phyloP scores from a whole-genome alignment of 2,329 filamentous ascomycete species.

The Apiospora phragmitis region DNA sequence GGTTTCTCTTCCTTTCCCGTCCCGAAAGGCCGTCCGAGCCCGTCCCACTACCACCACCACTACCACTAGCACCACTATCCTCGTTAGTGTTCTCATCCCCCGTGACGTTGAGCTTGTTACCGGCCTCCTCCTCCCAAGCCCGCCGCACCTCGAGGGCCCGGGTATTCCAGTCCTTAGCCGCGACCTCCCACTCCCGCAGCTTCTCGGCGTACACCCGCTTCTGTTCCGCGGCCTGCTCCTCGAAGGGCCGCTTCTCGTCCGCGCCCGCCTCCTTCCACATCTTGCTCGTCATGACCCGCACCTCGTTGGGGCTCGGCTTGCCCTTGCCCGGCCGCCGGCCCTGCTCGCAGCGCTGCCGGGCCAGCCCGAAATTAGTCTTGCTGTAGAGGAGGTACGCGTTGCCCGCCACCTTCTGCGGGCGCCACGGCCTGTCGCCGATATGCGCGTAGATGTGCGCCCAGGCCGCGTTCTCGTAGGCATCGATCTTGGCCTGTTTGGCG shows the following conservation, averaged over 20 bases:
- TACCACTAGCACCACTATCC: constrained; percentile 10
- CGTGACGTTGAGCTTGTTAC: constrained; percentile 49
- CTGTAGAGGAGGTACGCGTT: constrained; percentile 92
- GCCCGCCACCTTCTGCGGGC: constrained; percentile 70
- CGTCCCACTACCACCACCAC: background rate
- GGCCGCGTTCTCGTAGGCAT: constrained; percentile 57
- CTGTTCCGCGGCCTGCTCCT: constrained; percentile 70
- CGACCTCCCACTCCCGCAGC: constrained; percentile 59
- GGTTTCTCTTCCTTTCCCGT: constrained; percentile 30
- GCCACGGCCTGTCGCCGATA: constrained; percentile 74
- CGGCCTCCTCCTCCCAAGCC: constrained; percentile 52
- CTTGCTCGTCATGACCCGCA: constrained; percentile 80
- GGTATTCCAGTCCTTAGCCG: constrained; percentile 71
- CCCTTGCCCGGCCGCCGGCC: constrained; percentile 64
- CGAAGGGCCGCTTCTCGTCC: constrained; percentile 74
- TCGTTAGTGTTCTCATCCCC: constrained; percentile 26
- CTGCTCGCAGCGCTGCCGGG: constrained; percentile 61
- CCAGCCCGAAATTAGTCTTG: constrained; percentile 70
- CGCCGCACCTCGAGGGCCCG: constrained; percentile 56
- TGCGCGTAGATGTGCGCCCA: constrained; percentile 51
- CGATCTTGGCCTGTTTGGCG: constrained; percentile 51
- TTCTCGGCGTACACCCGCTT: constrained; percentile 64
- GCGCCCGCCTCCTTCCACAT: constrained; percentile 83
- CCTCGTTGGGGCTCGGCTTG: constrained; percentile 73
- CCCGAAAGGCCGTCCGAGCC: constrained; percentile 17